A percentile compares a stretch with the other conserved stretches of the same genome.
phyloP scores from a whole-genome alignment of 2,329 filamentous ascomycete genomes.

The Chaetomium sp. region DNA sequence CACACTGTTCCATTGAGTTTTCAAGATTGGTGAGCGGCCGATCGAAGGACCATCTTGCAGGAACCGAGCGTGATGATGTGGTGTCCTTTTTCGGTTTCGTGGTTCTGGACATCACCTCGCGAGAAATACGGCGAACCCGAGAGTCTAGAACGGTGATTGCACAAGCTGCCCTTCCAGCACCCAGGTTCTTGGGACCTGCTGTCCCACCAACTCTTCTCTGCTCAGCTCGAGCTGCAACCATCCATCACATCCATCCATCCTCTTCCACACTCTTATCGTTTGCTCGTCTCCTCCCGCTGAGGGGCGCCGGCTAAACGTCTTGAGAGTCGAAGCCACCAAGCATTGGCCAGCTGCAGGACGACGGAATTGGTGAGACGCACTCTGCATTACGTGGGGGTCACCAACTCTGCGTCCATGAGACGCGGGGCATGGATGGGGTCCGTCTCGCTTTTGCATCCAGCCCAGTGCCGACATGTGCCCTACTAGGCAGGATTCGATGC shows the following conservation, averaged over 20 bases:
- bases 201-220: neutral
- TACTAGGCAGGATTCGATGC: neutral
- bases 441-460: neutral
- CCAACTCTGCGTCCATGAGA: neutral
- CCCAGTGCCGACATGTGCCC: neutral
- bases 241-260: neutral
- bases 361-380: conserved; percentile 2
- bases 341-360: conserved; percentile 12
- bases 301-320: conserved; percentile 2
- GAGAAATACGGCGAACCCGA: neutral
- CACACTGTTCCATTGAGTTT: neutral
- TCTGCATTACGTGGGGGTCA: conserved; percentile 17
- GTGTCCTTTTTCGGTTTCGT: neutral
- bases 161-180: neutral
- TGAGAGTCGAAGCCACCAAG: neutral
- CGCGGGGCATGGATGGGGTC: neutral
- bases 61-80: neutral
- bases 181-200: neutral
- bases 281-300: conserved; percentile 5
- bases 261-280: neutral
- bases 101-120: neutral
- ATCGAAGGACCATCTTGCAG: neutral
- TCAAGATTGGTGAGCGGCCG: neutral
- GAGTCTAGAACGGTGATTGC: neutral
- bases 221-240: neutral